Conservation (phyloP, 805 yeast genomes). For the Saccharomycopsis fermentans region DNA sequence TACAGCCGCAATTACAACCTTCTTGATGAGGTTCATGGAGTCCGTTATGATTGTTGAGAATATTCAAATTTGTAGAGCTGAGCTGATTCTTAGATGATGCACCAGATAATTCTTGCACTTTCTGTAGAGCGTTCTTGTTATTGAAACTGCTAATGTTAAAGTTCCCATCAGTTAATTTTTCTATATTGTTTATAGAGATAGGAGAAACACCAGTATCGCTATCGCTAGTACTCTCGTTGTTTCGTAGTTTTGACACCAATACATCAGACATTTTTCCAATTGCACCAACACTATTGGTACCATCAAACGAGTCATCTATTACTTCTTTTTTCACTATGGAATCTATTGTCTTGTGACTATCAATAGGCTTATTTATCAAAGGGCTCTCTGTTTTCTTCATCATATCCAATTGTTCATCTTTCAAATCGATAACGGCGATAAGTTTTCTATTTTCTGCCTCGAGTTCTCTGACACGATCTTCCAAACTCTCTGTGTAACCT, state of each 20-base stretch:
- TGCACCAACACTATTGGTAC: background rate
- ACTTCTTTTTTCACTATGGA: background rate
- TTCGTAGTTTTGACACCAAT: background rate
- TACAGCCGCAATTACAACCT: conserved; percentile 48
- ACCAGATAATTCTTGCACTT: background rate
- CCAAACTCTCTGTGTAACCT: conserved; percentile 85
- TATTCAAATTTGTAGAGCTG: conserved; percentile 28
- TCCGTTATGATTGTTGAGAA: conserved; percentile 25
- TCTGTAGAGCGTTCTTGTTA: background rate
- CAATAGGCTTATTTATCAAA: background rate
- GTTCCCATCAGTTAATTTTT: background rate
- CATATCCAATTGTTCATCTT: conserved; percentile 51
- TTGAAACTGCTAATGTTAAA: background rate
- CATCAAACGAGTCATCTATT: background rate
- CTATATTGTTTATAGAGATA: background rate
- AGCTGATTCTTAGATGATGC: conserved; percentile 15
- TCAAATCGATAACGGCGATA: conserved; percentile 48
- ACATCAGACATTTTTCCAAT: background rate
- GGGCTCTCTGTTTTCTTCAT: conserved; percentile 22
- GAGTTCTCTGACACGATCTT: conserved; percentile 76
- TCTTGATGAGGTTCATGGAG: conserved; percentile 30
- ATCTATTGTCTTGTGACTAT: background rate
- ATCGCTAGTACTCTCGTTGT: background rate
- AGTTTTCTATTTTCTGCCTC: conserved; percentile 72
- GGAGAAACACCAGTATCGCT: background rate